Evolutionary conservation across 179 eudicot species (phyloP).

Genomic region (Dionaea muscipula): DNA sequence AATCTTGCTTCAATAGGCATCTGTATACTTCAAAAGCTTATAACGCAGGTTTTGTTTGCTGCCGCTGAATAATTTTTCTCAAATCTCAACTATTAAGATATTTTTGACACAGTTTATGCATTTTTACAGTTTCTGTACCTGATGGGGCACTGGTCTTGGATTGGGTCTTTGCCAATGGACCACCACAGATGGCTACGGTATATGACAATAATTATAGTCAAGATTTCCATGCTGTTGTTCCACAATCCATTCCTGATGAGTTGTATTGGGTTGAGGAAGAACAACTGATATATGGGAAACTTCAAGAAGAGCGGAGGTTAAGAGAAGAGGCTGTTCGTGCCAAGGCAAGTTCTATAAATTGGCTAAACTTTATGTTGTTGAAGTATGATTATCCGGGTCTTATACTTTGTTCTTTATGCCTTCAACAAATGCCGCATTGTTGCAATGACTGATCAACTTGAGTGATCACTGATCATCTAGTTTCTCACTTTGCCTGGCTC

Average conservation of each 20-base stretch:
- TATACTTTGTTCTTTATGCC: too few relatives aligned
- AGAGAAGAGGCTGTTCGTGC: constrained; percentile 61
- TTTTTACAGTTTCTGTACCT: constrained; percentile 64
- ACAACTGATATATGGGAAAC: constrained; percentile 42
- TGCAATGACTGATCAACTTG: too few relatives aligned
- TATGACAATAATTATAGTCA: constrained; percentile 71
- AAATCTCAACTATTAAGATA: not conserved
- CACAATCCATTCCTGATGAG: constrained; percentile 44
- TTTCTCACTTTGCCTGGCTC: too few relatives aligned
- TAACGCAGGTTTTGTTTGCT: too few relatives aligned
- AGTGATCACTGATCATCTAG: too few relatives aligned
- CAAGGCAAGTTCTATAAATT: constrained; percentile 45
- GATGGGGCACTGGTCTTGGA: constrained; percentile 67
- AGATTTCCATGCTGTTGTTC: constrained; percentile 84
- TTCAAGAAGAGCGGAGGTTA: constrained; percentile 63
- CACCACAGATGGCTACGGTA: constrained; percentile 60
- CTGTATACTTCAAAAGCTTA: too few relatives aligned
- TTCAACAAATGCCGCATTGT: too few relatives aligned
- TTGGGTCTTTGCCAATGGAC: constrained; percentile 97
- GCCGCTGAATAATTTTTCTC: too few relatives aligned
- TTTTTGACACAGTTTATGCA: not conserved
- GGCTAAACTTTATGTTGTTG: not conserved
- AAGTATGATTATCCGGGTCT: too few relatives aligned
- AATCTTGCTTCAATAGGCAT: too few relatives aligned
- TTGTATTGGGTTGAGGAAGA: constrained; percentile 85